Base-by-base conservation (phyloP, 2,329 filamentous ascomycete species). In the Fusarium marasasianum region DNA sequence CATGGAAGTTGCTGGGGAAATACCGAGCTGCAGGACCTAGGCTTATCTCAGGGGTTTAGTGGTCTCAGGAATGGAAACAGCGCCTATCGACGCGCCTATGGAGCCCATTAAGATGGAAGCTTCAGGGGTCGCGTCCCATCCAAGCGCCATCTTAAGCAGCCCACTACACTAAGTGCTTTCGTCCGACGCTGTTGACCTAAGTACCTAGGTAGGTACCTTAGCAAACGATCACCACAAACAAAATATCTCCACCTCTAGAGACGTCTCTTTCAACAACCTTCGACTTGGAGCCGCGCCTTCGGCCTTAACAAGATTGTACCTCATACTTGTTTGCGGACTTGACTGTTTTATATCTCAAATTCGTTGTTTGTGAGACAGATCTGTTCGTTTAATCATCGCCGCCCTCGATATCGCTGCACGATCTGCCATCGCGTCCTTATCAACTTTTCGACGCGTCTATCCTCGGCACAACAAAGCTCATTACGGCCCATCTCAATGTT, bases 361-460 rank as follows among this genome's bases (percentile, higher is more conserved):
- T 50, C 22, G 22, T 47, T 43, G 33, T 29, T 31, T 41, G 41
- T 17, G 22, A 40, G 26, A 17, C 44, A 29, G 17, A 24, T 35
- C 48, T 53, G 48, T 61, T 56, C 29, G 10, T 47, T 22, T 31
- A 44, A 66, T 26, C 22, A 44, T 20, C 22, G 59, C 62, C 55
- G 50, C 58, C 54, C 58, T 71, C 58, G 40, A 37, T 33, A 48
- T 24, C 63, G 56, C 62, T 65, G 47, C 57, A 59, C 66, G 51
- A 76, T 67, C 71, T 68, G 68, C 65, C 65, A 73, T 62, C 76
- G 75, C 76, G 76, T 76, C 65, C 66, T 71, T 29, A 64, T 57
- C 65, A 69, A 47, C 55, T 15, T 43, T 66, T 72, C 68, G 73
- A 77, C 75, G 75, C 75, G 75, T 77, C 63, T 60, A 45, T 13